phyloP scores from a whole-genome alignment of 176 grass and related monocot genomes.

The Pontederia paniculata region DNA sequence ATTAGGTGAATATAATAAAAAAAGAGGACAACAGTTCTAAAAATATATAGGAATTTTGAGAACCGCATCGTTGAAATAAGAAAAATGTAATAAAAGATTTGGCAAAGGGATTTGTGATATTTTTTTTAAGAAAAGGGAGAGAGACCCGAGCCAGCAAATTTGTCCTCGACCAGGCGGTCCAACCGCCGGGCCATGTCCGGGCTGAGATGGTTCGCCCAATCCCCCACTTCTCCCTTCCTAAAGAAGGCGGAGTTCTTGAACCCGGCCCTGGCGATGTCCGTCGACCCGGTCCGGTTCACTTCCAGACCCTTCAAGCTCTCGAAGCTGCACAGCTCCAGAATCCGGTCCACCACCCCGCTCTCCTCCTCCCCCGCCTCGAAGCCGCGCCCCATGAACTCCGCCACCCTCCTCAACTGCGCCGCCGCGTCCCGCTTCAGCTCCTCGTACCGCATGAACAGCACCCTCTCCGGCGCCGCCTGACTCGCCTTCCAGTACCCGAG shows the following conservation, averaged over 20 bases:
- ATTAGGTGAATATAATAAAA: too few relatives aligned
- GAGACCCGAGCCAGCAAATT: conserved; percentile 2
- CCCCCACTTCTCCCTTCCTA: background rate
- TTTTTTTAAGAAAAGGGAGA: too few relatives aligned
- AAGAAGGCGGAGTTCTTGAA: conserved; percentile 1
- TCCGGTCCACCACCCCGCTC: background rate
- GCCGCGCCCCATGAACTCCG: conserved; percentile 1
- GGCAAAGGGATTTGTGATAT: too few relatives aligned
- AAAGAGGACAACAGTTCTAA: too few relatives aligned
- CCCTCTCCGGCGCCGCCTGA: background rate
- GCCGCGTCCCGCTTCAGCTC: conserved; percentile 6
- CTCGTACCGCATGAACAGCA: conserved; percentile 26
- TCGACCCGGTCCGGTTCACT: background rate
- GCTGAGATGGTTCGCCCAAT: conserved; percentile 10
- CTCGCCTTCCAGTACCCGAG: conserved; percentile 20
- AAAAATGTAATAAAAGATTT: too few relatives aligned
- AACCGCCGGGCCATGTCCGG: conserved; percentile 11
- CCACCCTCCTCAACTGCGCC: conserved; percentile 1
- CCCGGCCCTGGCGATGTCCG: fast-evolving
- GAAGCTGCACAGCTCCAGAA: conserved; percentile 5
- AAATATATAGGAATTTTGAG: too few relatives aligned
- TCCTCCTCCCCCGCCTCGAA: conserved; percentile 9
- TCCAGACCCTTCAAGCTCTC: background rate
- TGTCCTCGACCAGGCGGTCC: background rate
- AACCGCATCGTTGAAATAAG: too few relatives aligned